Evolutionary conservation across 306 rosid genomes (phyloP).

Genomic region (Cicer judaicum): DNA sequence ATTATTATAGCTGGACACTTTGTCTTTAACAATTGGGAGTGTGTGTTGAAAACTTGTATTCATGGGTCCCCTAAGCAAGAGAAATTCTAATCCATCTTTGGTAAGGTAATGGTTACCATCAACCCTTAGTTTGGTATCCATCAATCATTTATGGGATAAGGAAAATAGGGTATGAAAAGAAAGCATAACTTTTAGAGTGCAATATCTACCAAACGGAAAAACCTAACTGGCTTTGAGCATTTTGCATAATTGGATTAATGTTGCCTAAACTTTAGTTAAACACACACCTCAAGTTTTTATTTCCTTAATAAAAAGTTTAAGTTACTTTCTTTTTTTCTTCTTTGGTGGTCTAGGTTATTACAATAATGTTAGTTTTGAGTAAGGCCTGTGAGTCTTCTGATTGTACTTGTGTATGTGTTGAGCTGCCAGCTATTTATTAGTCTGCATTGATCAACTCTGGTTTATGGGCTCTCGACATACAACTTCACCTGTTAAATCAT

Average conservation of each 20-base stretch:
- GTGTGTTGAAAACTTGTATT: slow-evolving; percentile 51
- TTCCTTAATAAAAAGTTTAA: slow-evolving; percentile 5
- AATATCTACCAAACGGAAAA: slow-evolving; percentile 54
- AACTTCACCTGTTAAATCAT: slow-evolving; percentile 8
- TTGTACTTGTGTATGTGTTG: slow-evolving; percentile 12
- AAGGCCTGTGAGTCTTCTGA: slow-evolving; percentile 33
- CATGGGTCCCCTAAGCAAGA: slow-evolving; percentile 61
- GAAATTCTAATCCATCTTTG: slow-evolving; percentile 48
- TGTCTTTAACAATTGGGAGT: slow-evolving; percentile 56
- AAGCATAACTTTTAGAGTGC: slow-evolving; percentile 53
- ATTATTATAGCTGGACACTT: slow-evolving; percentile 59
- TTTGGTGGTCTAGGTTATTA: slow-evolving; percentile 25
- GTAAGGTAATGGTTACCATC: slow-evolving; percentile 56
- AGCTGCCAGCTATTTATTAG: slow-evolving; percentile 25
- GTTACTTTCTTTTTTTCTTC: background rate
- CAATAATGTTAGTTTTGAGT: slow-evolving; percentile 34
- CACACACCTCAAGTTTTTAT: slow-evolving; percentile 29
- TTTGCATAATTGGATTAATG: slow-evolving; percentile 37
- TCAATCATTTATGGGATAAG: slow-evolving; percentile 60
- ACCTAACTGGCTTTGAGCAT: slow-evolving; percentile 61
- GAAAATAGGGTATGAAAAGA: slow-evolving; percentile 49
- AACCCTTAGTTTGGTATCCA: slow-evolving; percentile 67
- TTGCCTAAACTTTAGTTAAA: slow-evolving; percentile 39
- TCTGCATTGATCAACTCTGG: background rate
- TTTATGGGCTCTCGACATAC: background rate